A percentile compares a stretch with the other conserved stretches of the same genome.
phyloP scores from a whole-genome alignment of 805 yeast species.

The Cyberlindnera galapagoensis region DNA sequence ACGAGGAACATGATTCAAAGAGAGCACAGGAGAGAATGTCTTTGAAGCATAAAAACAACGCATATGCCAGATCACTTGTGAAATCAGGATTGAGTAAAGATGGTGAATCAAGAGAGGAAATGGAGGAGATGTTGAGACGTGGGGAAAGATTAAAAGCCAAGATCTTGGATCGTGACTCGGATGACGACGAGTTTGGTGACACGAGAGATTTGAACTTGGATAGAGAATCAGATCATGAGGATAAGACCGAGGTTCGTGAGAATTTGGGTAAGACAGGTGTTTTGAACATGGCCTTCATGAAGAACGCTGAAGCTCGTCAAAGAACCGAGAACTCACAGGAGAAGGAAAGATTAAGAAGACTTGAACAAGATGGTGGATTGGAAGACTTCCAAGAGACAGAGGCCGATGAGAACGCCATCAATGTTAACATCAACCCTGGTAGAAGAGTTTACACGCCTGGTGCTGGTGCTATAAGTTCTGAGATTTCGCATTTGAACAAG shows the following conservation, averaged over 20 bases:
- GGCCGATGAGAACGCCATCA: slow-evolving; percentile 36
- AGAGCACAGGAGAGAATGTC: slow-evolving; percentile 93
- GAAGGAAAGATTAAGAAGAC: slow-evolving; percentile 43
- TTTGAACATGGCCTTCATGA: slow-evolving; percentile 93
- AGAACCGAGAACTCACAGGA: slow-evolving; percentile 51
- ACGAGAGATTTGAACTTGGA: slow-evolving; percentile 43
- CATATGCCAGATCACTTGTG: slow-evolving; percentile 90
- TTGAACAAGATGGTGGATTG: slow-evolving; percentile 41
- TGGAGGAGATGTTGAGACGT: slow-evolving; percentile 90
- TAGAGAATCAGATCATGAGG: slow-evolving; percentile 37
- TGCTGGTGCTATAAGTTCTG: slow-evolving; percentile 22
- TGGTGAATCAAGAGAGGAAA: slow-evolving; percentile 72
- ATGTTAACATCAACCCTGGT: slow-evolving; percentile 58
- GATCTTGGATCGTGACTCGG: slow-evolving; percentile 53
- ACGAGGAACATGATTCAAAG: slow-evolving; percentile 59
- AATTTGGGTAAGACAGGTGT: slow-evolving; percentile 81
- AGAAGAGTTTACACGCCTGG: slow-evolving; percentile 74
- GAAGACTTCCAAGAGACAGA: slow-evolving; percentile 31
- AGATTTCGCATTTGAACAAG: slow-evolving; percentile 30
- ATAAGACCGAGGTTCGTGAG: slow-evolving; percentile 27
- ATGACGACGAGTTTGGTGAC: slow-evolving; percentile 35
- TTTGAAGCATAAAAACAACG: slow-evolving; percentile 79
- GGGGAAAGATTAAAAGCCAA: slow-evolving; percentile 73
- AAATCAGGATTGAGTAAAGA: slow-evolving; percentile 89
- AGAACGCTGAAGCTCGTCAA: slow-evolving; percentile 71